Evolutionary conservation across 768 basidiomycete genomes (phyloP).

Genomic region (Aureoboletus auriporus): DNA sequence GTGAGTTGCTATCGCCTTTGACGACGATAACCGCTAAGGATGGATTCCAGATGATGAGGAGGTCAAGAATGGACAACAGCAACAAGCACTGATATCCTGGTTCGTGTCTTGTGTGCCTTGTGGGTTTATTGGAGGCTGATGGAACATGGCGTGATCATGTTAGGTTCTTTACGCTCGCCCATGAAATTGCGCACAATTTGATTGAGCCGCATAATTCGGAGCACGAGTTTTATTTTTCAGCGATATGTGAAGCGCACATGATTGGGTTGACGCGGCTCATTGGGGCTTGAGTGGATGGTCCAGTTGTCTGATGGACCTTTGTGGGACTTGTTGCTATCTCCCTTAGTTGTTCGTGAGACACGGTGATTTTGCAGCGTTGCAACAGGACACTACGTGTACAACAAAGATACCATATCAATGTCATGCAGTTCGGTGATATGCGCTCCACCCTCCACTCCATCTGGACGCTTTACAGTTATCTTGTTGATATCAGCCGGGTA

Average conservation of each 20-base stretch:
- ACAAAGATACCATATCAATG: too few relatives aligned
- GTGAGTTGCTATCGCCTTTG: slow-evolving; percentile 47
- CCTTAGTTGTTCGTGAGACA: too few relatives aligned
- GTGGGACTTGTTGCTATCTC: too few relatives aligned
- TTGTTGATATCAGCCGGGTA: too few relatives aligned
- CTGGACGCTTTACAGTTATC: too few relatives aligned
- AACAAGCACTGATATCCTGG: slow-evolving; percentile 80
- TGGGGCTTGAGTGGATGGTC: neutral
- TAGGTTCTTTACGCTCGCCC: slow-evolving; percentile 90
- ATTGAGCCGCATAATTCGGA: slow-evolving; percentile 85
- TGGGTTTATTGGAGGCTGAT: too few relatives aligned
- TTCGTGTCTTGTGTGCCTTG: slow-evolving; percentile 27
- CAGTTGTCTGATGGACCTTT: neutral
- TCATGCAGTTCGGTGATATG: too few relatives aligned
- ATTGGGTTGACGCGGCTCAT: slow-evolving; percentile 37
- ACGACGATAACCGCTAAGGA: too few relatives aligned
- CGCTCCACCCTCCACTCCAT: too few relatives aligned
- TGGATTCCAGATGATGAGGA: slow-evolving; percentile 59
- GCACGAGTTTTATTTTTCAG: slow-evolving; percentile 93
- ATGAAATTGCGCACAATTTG: slow-evolving; percentile 91
- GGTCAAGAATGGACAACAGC: slow-evolving; percentile 48
- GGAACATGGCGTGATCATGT: neutral
- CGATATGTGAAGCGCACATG: slow-evolving; percentile 73
- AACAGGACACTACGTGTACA: too few relatives aligned
- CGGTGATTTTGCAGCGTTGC: too few relatives aligned